Percentiles rank a stretch among this genome's conserved stretches.
Evolutionary conservation across 495 filamentous ascomycete genomes (phyloP).

Genomic region (Cercophora scortea): DNA sequence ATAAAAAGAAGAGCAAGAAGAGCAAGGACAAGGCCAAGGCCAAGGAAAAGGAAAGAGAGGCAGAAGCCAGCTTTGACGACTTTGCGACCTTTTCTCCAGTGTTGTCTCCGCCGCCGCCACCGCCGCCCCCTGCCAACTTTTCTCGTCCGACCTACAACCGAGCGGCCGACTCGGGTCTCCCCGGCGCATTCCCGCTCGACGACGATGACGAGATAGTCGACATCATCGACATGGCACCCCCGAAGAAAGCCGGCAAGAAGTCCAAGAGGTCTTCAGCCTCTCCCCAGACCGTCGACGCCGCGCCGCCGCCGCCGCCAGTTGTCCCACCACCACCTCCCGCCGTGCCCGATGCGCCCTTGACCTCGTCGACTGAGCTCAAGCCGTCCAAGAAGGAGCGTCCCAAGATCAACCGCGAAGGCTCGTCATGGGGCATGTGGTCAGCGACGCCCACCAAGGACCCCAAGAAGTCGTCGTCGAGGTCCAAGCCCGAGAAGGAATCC

Average conservation of each 20-base stretch:
- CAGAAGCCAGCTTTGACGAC: constrained; percentile 4
- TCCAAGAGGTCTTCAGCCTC: constrained; percentile 15
- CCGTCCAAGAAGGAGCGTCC: constrained; percentile 38
- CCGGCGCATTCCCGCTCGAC: constrained; percentile 41
- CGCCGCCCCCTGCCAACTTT: constrained; percentile 10
- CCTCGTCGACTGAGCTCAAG: constrained; percentile 29
- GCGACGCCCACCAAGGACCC: constrained; percentile 28
- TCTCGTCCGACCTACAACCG: constrained; percentile 26
- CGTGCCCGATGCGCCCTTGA: constrained; percentile 35
- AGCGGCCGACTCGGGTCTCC: constrained; percentile 30
- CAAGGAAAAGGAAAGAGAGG: constrained; percentile 18
- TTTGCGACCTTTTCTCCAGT: constrained; percentile 1
- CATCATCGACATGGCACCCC: constrained; percentile 36
- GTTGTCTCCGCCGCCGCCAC: constrained; percentile 9
- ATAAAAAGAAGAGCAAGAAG: constrained; percentile 21
- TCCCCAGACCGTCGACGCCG: constrained; percentile 22
- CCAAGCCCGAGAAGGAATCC: constrained; percentile 23
- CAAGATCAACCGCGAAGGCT: constrained; percentile 36
- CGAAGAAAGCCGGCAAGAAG: constrained; percentile 30
- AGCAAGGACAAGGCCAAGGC: constrained; percentile 14
- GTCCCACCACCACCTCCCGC: constrained; percentile 39
- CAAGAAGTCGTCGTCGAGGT: constrained; percentile 32
- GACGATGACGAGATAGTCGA: constrained; percentile 38
- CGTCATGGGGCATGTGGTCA: constrained; percentile 38
- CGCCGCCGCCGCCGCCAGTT: constrained; percentile 22